phyloP scores from a whole-genome alignment of 2,329 filamentous ascomycete genomes.

The Blastomyces emzantsi region DNA sequence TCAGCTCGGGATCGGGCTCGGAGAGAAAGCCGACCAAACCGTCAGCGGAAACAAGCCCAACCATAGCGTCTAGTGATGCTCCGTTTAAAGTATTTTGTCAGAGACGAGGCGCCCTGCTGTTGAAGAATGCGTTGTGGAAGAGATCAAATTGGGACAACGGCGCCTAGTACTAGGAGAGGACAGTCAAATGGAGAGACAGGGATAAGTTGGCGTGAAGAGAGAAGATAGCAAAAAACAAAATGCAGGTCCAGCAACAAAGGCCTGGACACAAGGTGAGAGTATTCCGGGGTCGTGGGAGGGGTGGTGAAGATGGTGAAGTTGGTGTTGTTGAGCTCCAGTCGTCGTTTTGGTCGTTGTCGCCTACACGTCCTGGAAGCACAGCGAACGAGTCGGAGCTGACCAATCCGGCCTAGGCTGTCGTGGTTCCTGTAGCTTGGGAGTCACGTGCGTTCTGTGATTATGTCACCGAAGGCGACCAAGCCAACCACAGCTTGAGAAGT shows the following conservation, averaged over 20 bases:
- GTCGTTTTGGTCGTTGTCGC: neutral
- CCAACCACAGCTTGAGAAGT: neutral
- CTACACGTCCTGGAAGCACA: neutral
- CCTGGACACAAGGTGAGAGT: neutral
- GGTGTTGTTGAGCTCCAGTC: neutral
- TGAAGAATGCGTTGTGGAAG: neutral
- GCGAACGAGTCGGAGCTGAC: neutral
- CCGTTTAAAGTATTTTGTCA: neutral
- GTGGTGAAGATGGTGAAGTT: neutral
- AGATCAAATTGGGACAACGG: neutral
- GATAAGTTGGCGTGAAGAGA: neutral
- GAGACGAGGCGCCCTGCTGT: neutral
- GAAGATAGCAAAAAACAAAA: neutral
- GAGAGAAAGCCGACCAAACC: slow-evolving; percentile 92
- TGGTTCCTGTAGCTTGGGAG: slow-evolving; percentile 2
- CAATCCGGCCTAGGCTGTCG: slow-evolving; percentile 4
- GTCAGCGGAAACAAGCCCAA: slow-evolving; percentile 85
- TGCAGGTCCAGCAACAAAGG: neutral
- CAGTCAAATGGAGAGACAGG: neutral
- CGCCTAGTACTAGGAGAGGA: no score
- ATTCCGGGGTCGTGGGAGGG: neutral
- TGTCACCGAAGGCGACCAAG: neutral
- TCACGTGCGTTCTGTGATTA: neutral
- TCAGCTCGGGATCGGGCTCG: slow-evolving; percentile 88
- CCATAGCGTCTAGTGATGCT: slow-evolving; percentile 51